Evolutionary conservation across 129 eudicot species (phyloP).

Genomic region (Flaveria bidentis): DNA sequence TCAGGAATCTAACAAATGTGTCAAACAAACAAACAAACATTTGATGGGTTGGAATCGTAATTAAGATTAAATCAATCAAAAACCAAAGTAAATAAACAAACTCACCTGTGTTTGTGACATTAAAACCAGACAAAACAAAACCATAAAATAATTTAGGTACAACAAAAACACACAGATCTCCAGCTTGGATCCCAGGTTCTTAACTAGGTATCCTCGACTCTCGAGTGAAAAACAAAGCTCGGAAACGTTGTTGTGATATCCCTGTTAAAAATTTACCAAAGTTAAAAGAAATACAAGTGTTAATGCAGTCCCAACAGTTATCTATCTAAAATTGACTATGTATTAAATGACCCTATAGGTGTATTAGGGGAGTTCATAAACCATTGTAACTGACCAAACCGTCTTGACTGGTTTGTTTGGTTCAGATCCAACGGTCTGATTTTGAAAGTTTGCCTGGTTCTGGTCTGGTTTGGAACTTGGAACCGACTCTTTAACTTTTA

Average conservation of each 20-base stretch:
- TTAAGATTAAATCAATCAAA: slow-evolving; percentile 6
- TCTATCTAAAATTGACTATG: neutral
- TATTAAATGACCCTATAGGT: neutral
- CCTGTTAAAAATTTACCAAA: slow-evolving; percentile 41
- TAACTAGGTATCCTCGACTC: slow-evolving; percentile 81
- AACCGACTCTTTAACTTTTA: too few species aligned
- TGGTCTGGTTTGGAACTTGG: too few species aligned
- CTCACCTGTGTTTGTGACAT: slow-evolving; percentile 9
- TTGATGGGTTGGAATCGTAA: slow-evolving; percentile 18
- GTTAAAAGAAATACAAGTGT: neutral
- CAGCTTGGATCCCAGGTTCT: neutral
- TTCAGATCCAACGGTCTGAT: too few species aligned
- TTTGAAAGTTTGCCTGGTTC: too few species aligned
- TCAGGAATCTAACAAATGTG: neutral
- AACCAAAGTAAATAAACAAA: slow-evolving; percentile 28
- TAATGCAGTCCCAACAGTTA: neutral
- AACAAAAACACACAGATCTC: slow-evolving; percentile 13
- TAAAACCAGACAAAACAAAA: slow-evolving; percentile 24
- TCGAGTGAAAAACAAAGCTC: slow-evolving; percentile 91
- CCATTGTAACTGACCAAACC: too few species aligned
- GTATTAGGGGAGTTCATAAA: neutral
- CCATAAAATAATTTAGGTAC: slow-evolving; percentile 9
- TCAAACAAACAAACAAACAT: slow-evolving; percentile 17
- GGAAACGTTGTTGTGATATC: slow-evolving; percentile 93
- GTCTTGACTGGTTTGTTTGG: too few species aligned